These are phyloP conservation scores for Pythium apleroticum DNA, from an alignment of 352 stramenopile genomes.

Conservation along the genomic window DNA sequence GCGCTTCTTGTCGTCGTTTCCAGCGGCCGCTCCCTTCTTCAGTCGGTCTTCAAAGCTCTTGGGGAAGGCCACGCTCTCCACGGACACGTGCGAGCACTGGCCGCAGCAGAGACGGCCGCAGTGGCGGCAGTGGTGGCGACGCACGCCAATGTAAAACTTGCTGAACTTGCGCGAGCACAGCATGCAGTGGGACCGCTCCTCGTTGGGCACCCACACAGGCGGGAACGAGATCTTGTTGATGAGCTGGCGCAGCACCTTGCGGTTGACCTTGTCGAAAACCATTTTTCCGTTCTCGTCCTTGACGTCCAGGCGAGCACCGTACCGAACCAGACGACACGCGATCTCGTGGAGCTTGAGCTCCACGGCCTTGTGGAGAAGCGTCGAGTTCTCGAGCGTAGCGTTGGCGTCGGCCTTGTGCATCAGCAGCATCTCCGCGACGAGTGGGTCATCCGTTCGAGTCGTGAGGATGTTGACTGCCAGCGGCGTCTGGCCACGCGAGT, in stretches of 20 bases:
- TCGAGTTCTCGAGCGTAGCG: conserved; percentile 57
- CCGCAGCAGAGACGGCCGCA: conserved; percentile 80
- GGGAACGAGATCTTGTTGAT: conserved; percentile 75
- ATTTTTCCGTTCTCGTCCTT: conserved; percentile 78
- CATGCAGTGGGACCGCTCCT: conserved; percentile 77
- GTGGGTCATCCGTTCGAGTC: conserved; percentile 66
- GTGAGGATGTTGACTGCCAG: conserved; percentile 81
- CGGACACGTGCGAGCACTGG: conserved; percentile 69
- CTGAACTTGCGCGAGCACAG: conserved; percentile 73
- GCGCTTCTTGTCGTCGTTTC: conserved; percentile 44
- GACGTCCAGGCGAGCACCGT: conserved; percentile 71
- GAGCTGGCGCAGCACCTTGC: conserved; percentile 68
- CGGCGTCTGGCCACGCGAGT: conserved; percentile 71
- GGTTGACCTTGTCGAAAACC: conserved; percentile 85
- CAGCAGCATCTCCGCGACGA: conserved; percentile 80
- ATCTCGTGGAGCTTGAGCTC: conserved; percentile 74
- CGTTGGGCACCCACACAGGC: conserved; percentile 80
- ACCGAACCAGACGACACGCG: conserved; percentile 69
- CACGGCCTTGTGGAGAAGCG: conserved; percentile 72
- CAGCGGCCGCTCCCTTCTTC: conserved; percentile 36
- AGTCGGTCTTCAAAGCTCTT: conserved; percentile 50
- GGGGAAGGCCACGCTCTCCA: conserved; percentile 73
- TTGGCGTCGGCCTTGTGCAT: conserved; percentile 77
- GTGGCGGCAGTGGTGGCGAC: conserved; percentile 85
- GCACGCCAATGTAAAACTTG: conserved; percentile 56